Base-by-base conservation (phyloP, 768 basidiomycete genomes). In the Gloeopeniophorella convolvens region DNA sequence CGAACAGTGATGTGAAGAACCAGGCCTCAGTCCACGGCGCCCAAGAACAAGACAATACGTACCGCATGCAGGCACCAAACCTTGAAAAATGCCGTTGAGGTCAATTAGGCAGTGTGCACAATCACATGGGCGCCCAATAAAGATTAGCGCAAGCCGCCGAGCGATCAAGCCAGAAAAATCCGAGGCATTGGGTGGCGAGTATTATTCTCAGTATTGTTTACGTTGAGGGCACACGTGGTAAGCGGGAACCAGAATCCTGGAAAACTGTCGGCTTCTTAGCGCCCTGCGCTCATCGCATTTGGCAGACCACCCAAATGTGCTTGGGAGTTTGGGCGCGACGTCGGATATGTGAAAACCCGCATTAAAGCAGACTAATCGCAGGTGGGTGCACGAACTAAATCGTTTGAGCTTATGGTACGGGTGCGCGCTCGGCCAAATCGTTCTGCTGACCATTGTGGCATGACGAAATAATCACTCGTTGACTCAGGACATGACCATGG, bases 111-210 rank as follows among this genome's bases (percentile, higher is more conserved):
- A 20, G 41, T 54, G 52, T 27, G 15, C 39, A n/a, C 42, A 47
- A 54, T 54, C 52, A 54, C 26, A 28, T 16, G 52, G 41, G 41
- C 52, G 52, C 52, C 52, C 52, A 54, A 48, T 48, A 54, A 44
- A 23, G 46, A 54, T 48, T 54, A 54, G 47, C 32, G 46, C 46
- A 43, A 16, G 20, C 24, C 42, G 35, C 20, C 23, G 49, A 47
- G 39, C 46, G 37, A 51, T 46, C 37, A 34, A 27, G 27, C 41
- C 41, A 42, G 18, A 36, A 13, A 34, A 35, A 45, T 21, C 23
- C 44, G 37, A 46, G 16, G 39, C n/a, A n/a, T 28, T 24, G 26
- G 16, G 50, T 54, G 46, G 52, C 52, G 42, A 54, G 42, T 23
- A 18, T n/a, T n/a, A n/a, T 24, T 23, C 46, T 28, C 40, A 26